phyloP scores from a whole-genome alignment of 371 early-diverging fungal species.

The Mucor indicus region DNA sequence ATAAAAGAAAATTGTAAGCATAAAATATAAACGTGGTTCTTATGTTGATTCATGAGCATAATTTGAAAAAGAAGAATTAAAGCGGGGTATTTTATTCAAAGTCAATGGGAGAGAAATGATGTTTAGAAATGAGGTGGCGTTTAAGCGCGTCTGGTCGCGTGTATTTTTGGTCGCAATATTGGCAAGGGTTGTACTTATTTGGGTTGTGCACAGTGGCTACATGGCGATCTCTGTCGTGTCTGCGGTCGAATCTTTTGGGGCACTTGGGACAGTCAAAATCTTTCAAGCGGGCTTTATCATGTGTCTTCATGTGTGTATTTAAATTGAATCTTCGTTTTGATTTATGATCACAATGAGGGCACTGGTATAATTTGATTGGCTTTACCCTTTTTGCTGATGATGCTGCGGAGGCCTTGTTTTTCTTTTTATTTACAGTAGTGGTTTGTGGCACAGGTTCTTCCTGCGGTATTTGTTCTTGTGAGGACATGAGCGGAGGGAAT shows the following conservation, averaged over 20 bases:
- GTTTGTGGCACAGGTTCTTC: not conserved
- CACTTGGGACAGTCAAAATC: slow-evolving; percentile 58
- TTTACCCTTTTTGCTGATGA: not conserved
- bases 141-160: slow-evolving; percentile 65
- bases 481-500: too few species aligned
- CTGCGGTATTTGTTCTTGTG: not conserved
- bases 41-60: too few species aligned
- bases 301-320: slow-evolving; percentile 67
- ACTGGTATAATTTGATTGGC: slow-evolving; percentile 12
- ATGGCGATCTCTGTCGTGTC: slow-evolving; percentile 75
- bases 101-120: slow-evolving; percentile 2
- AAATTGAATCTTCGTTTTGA: slow-evolving; percentile 73
- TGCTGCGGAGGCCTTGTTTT: not conserved
- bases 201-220: slow-evolving; percentile 56
- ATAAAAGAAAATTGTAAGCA: not conserved
- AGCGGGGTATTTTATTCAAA: slow-evolving; percentile 1
- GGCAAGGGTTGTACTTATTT: slow-evolving; percentile 52
- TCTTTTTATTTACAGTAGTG: not conserved
- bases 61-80: not conserved
- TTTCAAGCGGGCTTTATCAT: slow-evolving; percentile 60
- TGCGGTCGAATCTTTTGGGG: slow-evolving; percentile 54
- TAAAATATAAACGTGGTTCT: too few species aligned
- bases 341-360: slow-evolving; percentile 47
- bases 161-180: slow-evolving; percentile 51
- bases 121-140: slow-evolving; percentile 24